Percentiles rank a stretch among this genome's conserved stretches.
Evolutionary conservation across 345 rosid genomes (phyloP).

Genomic region (Chamaenerion angustifolium): DNA sequence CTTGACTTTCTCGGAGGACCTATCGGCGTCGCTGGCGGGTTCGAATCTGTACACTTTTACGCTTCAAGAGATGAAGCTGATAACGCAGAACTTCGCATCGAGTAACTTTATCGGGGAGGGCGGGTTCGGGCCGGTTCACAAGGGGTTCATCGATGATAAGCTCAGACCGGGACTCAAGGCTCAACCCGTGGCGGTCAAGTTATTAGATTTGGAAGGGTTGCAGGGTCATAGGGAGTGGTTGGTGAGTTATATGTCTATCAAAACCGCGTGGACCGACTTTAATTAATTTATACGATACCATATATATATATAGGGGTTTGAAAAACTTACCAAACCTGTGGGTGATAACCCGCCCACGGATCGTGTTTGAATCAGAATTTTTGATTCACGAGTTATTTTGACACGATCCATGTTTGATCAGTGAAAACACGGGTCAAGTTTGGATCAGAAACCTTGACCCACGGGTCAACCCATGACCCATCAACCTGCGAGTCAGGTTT

Average conservation of each 20-base stretch:
- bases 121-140: conserved; percentile 28
- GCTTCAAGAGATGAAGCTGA: conserved; percentile 12
- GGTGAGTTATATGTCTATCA: conserved; percentile 7
- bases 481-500: no score
- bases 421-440: no score
- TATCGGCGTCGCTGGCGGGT: no score
- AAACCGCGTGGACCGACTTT: neutral
- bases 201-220: conserved; percentile 20
- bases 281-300: neutral
- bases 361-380: no score
- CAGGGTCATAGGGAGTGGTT: conserved; percentile 30
- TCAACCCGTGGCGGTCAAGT: conserved; percentile 30
- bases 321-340: no score
- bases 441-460: no score
- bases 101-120: conserved; percentile 26
- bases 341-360: no score
- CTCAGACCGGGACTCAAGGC: conserved; percentile 19
- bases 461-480: no score
- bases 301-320: no score
- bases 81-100: conserved; percentile 18
- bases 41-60: conserved; percentile 19
- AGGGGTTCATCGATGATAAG: conserved; percentile 22
- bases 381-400: no score
- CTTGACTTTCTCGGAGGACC: no score
- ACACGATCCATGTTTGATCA: no score